Evolutionary conservation across 1,284 basidiomycete species (phyloP), one percentile per base, ranked within the genome.

Genomic region (Marasmius oreades): DNA sequence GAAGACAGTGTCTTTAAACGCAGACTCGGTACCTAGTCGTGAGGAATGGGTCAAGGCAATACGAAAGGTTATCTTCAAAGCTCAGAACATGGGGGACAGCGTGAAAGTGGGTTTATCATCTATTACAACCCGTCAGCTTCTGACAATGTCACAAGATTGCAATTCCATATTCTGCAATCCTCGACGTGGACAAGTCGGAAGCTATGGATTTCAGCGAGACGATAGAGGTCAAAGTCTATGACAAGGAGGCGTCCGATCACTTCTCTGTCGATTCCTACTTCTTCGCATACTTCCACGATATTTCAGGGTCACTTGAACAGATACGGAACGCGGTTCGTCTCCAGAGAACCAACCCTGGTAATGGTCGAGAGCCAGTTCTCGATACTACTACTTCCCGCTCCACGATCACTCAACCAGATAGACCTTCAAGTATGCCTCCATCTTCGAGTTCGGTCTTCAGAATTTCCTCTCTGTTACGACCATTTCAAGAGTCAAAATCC

Each of bases 41-140:
- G 88, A 93, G 46, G 91, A 95, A 72, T 99, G 96, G 96, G 86
- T 98, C 37, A 93, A 95, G 68, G 86, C 91, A 2, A 86, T 99
- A 57, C 84, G 88, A 57, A 95, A 92, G 70, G 89, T 90, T 33
- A 94, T 97, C 58, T 94, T 98, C 75, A 93, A 94, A 66, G 89
- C 90, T 5, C 95, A 98, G 75, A 97, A 98, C 67, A 90, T 90
- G 77, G 95, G 95, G 0, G 94, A 98, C 63, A 92, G 85, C 63
- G 92, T 98, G 61, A 95, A 96, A 80, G 90, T 90, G 60, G 42
- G 71, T 66, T 22, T 23, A 18, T 42, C 18, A 16, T 43, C 28
- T 28, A 16, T 18, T 42, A 48, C 45, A 22, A 33, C 22, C 45
- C 14, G 20, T 24, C 28, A n/a, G 50, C 31, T 26, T 11, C 22